A percentile compares a stretch with the other conserved stretches of the same genome.
Conservation (phyloP, 192 early-diverging fungal genomes). For the Gorgonomyces haynaldii region DNA sequence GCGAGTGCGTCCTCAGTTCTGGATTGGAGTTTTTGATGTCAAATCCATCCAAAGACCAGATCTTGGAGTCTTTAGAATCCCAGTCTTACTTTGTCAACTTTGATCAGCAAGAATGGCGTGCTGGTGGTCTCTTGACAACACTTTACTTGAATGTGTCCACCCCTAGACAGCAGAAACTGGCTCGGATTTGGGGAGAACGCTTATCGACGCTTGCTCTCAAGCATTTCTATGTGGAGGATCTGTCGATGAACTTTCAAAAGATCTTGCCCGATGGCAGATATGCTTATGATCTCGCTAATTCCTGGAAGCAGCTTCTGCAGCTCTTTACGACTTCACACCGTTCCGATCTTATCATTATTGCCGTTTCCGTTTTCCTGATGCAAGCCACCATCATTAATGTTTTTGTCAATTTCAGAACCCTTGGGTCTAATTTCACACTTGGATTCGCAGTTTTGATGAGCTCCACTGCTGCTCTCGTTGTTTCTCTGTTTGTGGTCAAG, state of each 20-base stretch:
- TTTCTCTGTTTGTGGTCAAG: slow-evolving; percentile 16
- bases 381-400: slow-evolving; percentile 65
- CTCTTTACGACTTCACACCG: slow-evolving; percentile 7
- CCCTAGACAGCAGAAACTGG: neutral
- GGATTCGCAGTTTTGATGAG: slow-evolving; percentile 27
- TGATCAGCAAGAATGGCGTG: neutral
- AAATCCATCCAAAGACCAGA: neutral
- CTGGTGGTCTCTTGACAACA: neutral
- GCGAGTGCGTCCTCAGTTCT: slow-evolving; percentile 2
- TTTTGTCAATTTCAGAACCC: slow-evolving; percentile 71
- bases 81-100: neutral
- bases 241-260: slow-evolving; percentile 4
- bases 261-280: slow-evolving; percentile 1
- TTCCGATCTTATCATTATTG: slow-evolving; percentile 66
- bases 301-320: neutral
- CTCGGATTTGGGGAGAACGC: slow-evolving; percentile 3
- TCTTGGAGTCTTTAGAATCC: neutral
- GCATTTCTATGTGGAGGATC: neutral
- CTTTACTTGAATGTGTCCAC: slow-evolving; percentile 2
- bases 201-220: neutral
- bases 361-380: slow-evolving; percentile 71
- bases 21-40: neutral
- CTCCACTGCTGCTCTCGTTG: slow-evolving; percentile 19
- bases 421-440: slow-evolving; percentile 67
- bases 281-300: slow-evolving; percentile 1